Conservation (phyloP, 1,139 yeast species). For the Torulaspora pretoriensis region DNA sequence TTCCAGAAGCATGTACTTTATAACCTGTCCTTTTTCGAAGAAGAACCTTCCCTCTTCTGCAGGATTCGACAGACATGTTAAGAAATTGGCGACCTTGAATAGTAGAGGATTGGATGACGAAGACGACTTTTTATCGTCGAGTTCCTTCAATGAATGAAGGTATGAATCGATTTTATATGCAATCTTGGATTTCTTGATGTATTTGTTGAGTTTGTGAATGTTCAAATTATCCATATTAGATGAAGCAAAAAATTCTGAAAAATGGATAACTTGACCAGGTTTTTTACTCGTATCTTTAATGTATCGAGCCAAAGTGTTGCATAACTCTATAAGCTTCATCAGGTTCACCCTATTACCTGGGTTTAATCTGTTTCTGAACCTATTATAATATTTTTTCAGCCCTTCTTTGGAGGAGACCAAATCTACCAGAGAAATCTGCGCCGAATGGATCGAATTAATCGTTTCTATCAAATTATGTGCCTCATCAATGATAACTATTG, state of each 20-base stretch:
- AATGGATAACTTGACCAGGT: conserved; percentile 50
- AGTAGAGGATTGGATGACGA: conserved; percentile 47
- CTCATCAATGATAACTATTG: conserved; percentile 81
- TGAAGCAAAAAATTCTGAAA: conserved; percentile 49
- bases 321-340: conserved; percentile 56
- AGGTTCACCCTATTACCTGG: conserved; percentile 72
- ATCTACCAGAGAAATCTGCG: conserved; percentile 50
- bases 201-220: conserved; percentile 61
- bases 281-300: conserved; percentile 40
- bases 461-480: conserved; percentile 88
- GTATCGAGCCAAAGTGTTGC: conserved; percentile 50
- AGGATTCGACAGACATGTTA: conserved; percentile 67
- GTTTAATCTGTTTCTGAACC: conserved; percentile 60
- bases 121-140: conserved; percentile 10
- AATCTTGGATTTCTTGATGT: conserved; percentile 63
- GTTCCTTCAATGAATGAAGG: conserved; percentile 39
- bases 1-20: conserved; percentile 74
- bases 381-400: conserved; percentile 51
- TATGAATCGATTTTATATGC: conserved; percentile 83
- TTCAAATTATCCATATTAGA: conserved; percentile 71
- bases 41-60: conserved; percentile 77
- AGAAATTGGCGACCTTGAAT: conserved; percentile 61
- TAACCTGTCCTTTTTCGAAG: conserved; percentile 42
- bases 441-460: conserved; percentile 65
- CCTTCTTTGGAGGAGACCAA: conserved; percentile 41